Evolutionary conservation across 2,329 filamentous ascomycete genomes (phyloP).

Genomic region (Blastomyces gilchristii): DNA sequence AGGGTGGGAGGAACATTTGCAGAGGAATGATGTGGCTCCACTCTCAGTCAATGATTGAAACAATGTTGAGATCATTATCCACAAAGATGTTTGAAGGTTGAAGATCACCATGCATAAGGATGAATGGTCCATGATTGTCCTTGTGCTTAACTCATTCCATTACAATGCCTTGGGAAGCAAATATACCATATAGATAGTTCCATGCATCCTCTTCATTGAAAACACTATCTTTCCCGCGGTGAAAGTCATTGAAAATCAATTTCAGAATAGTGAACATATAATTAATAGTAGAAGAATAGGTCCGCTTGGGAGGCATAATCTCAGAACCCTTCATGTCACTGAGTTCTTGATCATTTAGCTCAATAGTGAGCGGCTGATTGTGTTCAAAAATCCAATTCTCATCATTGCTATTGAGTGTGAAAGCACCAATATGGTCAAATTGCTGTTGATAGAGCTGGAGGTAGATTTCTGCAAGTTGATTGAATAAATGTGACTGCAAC

Average conservation of each 20-base stretch:
- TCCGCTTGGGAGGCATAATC: constrained; percentile 7
- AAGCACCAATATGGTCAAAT: no score
- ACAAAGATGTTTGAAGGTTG: constrained; percentile 5
- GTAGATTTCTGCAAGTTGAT: background rate
- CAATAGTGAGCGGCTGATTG: background rate
- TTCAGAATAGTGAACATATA: constrained; percentile 9
- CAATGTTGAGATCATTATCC: background rate
- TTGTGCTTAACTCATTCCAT: background rate
- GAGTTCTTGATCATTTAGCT: constrained; percentile 5
- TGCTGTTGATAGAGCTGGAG: constrained; percentile 1
- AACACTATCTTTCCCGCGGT: constrained; percentile 7
- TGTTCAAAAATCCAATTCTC: constrained; percentile 5
- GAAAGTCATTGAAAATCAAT: constrained; percentile 10
- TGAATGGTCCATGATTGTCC: constrained; percentile 12
- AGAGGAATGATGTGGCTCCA: background rate
- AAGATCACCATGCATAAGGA: constrained; percentile 14
- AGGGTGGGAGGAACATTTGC: background rate
- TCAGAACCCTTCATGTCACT: background rate
- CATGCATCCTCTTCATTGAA: constrained; percentile 11
- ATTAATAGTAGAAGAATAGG: constrained; percentile 10
- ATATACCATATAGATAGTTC: background rate
- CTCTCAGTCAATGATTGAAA: background rate
- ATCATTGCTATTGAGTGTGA: constrained; percentile 2
- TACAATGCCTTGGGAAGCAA: background rate
- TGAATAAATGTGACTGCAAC: background rate